Evolutionary conservation across 2,329 filamentous ascomycete genomes (phyloP).

Genomic region (Stagonosporopsis cucurbitacearum): DNA sequence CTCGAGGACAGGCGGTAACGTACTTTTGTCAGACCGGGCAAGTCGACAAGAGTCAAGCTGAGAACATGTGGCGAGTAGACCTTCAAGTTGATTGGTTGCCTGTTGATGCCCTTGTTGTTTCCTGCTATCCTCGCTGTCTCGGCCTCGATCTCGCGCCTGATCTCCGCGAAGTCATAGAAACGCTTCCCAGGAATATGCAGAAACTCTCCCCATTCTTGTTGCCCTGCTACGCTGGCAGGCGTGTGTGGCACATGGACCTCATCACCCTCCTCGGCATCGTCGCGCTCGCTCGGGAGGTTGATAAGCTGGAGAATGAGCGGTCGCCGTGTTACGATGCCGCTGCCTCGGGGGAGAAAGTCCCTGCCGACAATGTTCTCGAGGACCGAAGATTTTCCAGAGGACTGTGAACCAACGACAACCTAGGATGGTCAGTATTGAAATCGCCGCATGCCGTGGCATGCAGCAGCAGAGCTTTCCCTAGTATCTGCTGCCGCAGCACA

Average conservation of each 20-base stretch:
- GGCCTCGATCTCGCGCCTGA: conserved; percentile 95
- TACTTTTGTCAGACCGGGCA: conserved; percentile 95
- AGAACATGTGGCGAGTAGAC: conserved; percentile 97
- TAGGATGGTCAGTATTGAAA: conserved; percentile 50
- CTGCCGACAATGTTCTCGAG: conserved; percentile 98
- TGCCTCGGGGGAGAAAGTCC: conserved; percentile 95
- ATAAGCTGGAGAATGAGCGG: conserved; percentile 97
- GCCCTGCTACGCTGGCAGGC: conserved; percentile 72
- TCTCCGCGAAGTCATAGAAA: conserved; percentile 90
- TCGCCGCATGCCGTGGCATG: conserved; percentile 4
- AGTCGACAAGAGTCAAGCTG: conserved; percentile 93
- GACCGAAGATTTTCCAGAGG: conserved; percentile 96
- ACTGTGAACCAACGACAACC: conserved; percentile 98
- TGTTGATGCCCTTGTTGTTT: conserved; percentile 97
- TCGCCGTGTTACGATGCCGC: conserved; percentile 92
- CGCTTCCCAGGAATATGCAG: conserved; percentile 89
- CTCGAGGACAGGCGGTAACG: conserved; percentile 21
- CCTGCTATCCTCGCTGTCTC: conserved; percentile 95
- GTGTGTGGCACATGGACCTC: conserved; percentile 75
- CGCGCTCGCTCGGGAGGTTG: conserved; percentile 80
- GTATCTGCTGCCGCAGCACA: conserved; percentile 18
- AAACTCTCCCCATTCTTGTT: conserved; percentile 89
- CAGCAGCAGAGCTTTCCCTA: conserved; percentile 12
- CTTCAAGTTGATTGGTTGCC: conserved; percentile 96
- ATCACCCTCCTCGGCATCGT: conserved; percentile 71